Evolutionary conservation across 768 basidiomycete genomes (phyloP).

Genomic region (Grammothele lineata): DNA sequence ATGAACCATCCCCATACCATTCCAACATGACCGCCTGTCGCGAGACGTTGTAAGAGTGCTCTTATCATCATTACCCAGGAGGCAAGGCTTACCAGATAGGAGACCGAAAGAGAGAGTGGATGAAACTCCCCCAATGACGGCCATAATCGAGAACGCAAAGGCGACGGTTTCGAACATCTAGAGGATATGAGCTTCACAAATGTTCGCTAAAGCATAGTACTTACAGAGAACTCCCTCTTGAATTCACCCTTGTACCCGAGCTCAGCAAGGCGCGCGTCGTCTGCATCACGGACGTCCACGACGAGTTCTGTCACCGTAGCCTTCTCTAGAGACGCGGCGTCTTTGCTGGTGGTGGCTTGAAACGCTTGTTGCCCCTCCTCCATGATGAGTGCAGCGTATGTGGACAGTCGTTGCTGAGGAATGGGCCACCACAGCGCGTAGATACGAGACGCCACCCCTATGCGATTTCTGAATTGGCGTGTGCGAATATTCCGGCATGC

Average conservation of each 20-base stretch:
- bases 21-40: conserved; percentile 67
- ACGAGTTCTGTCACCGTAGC: no score
- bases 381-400: no score
- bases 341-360: no score
- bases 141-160: conserved; percentile 70
- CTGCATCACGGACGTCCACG: conserved; percentile 37
- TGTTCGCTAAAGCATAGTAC: conserved; percentile 10
- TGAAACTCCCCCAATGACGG: conserved; percentile 61
- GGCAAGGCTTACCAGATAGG: conserved; percentile 39
- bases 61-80: neutral
- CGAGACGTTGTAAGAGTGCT: neutral
- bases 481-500: no score
- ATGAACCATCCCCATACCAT: conserved; percentile 77
- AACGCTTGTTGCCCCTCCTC: no score
- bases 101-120: conserved; percentile 63
- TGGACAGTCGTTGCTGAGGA: no score
- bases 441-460: no score
- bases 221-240: conserved; percentile 66
- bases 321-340: no score
- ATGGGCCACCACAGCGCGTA: no score
- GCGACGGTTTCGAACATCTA: conserved; percentile 58
- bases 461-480: no score
- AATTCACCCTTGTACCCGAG: conserved; percentile 73
- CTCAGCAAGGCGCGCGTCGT: conserved; percentile 55
- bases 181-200: neutral